These are phyloP conservation scores for Phaeoacremonium minimum DNA, from an alignment of 2,329 filamentous ascomycete genomes.

Conservation along the genomic window DNA sequence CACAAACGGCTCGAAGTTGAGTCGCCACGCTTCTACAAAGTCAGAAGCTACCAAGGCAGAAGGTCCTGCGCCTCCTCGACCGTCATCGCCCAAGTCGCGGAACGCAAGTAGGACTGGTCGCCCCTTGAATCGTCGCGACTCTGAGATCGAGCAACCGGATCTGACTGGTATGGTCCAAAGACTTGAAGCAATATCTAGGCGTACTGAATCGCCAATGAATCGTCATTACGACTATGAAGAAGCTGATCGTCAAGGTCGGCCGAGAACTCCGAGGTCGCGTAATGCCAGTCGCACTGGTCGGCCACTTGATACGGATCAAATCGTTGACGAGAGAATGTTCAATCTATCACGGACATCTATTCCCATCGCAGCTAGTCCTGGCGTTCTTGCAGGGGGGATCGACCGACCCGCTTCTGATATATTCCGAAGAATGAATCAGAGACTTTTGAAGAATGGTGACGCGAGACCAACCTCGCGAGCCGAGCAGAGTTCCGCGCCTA, in stretches of 20 bases:
- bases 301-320: neutral
- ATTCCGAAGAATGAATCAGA: too few relatives aligned
- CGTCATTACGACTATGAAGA: neutral
- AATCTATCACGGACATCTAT: conserved; percentile 12
- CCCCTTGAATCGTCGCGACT: neutral
- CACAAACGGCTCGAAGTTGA: too few relatives aligned
- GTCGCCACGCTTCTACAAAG: too few relatives aligned
- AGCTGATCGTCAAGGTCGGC: conserved; percentile 9
- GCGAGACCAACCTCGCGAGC: neutral
- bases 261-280: conserved; percentile 27
- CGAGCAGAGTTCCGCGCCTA: neutral
- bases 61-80: conserved; percentile 1
- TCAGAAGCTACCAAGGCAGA: too few relatives aligned
- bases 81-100: conserved; percentile 6
- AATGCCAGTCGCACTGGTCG: conserved; percentile 22
- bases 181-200: neutral
- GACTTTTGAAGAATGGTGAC: neutral
- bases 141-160: conserved; percentile 1
- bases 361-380: conserved; percentile 20
- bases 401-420: too few relatives aligned
- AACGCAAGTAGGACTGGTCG: conserved; percentile 5
- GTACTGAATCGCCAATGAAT: conserved; percentile 2
- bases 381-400: conserved; percentile 10
- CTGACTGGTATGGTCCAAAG: neutral
- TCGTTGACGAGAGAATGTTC: conserved; percentile 7